These are phyloP conservation scores for Podaxis rugospora DNA, from an alignment of 768 basidiomycete genomes.

Conservation along the genomic window DNA sequence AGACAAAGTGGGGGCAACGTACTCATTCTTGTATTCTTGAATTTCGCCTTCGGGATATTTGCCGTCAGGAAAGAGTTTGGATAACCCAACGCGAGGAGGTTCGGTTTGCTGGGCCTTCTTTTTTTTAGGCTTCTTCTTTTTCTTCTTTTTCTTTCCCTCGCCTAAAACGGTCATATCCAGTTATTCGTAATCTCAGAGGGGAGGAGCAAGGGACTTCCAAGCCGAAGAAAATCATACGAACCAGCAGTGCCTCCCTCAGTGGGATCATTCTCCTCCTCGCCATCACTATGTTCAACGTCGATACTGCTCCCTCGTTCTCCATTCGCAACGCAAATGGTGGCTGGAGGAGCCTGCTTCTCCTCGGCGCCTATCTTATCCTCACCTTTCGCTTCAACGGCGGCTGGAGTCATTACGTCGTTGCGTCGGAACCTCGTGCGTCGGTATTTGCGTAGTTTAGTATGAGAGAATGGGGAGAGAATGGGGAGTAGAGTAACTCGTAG, in stretches of 20 bases:
- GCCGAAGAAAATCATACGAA: constrained; percentile 1
- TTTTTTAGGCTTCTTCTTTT: constrained; percentile 89
- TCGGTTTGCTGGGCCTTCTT: constrained; percentile 83
- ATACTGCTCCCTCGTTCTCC: constrained; percentile 1
- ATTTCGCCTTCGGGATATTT: constrained; percentile 89
- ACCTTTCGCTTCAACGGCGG: not conserved
- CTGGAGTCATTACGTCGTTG: not conserved
- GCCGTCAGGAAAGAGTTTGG: constrained; percentile 85
- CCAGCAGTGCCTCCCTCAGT: constrained; percentile 18
- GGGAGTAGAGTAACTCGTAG: not conserved
- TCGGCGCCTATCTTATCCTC: not conserved
- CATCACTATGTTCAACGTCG: constrained; percentile 17
- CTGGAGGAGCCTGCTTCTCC: not conserved
- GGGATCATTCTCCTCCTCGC: constrained; percentile 20
- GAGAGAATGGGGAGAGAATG: not conserved
- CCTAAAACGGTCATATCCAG: constrained; percentile 24
- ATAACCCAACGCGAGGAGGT: constrained; percentile 85
- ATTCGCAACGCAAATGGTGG: not conserved
- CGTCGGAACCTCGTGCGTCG: not conserved
- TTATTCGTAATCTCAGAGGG: not conserved
- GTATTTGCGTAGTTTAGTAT: not conserved
- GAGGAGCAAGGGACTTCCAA: not conserved
- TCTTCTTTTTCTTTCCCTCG: constrained; percentile 80
- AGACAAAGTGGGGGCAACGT: constrained; percentile 26
- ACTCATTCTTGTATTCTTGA: constrained; percentile 91